phyloP scores from a whole-genome alignment of 345 rosid genomes.

The Jatropha curcas region DNA sequence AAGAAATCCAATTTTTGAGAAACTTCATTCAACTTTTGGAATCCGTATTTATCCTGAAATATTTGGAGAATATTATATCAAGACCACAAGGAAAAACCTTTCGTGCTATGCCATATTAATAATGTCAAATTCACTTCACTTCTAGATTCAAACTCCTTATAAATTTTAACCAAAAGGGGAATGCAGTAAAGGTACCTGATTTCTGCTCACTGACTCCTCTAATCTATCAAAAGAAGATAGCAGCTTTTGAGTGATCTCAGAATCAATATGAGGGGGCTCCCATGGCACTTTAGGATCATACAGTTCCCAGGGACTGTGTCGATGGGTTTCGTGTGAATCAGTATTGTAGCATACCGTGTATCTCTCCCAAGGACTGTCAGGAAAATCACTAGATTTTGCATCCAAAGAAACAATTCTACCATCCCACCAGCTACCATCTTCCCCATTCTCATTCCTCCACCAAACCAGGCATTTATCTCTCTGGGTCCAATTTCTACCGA shows the following conservation, averaged over 20 bases:
- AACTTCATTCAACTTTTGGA: conserved; percentile 23
- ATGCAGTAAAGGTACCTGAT: conserved; percentile 7
- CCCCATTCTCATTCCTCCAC: conserved; percentile 34
- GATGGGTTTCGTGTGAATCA: conserved; percentile 4
- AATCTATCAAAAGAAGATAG: conserved; percentile 17
- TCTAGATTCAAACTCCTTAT: background rate
- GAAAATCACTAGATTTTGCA: conserved; percentile 25
- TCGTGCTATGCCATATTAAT: background rate
- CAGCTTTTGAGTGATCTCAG: conserved; percentile 8
- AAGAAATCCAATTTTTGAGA: conserved; percentile 23
- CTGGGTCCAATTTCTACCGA: conserved; percentile 23
- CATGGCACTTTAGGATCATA: conserved; percentile 19
- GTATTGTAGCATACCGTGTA: conserved; percentile 9
- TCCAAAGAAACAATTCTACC: conserved; percentile 23
- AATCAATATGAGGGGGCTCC: conserved; percentile 29
- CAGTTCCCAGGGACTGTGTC: conserved; percentile 35
- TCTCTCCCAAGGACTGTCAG: conserved; percentile 37
- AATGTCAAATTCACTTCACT: background rate
- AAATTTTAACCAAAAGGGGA: background rate
- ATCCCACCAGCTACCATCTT: conserved; percentile 35
- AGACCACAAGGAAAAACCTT: conserved; percentile 1
- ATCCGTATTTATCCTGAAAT: conserved; percentile 26
- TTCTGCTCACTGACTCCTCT: conserved; percentile 11
- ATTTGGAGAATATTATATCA: background rate
- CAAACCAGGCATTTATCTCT: conserved; percentile 26